Conservation (phyloP, 129 eudicot species). For the Solidago caesia region DNA sequence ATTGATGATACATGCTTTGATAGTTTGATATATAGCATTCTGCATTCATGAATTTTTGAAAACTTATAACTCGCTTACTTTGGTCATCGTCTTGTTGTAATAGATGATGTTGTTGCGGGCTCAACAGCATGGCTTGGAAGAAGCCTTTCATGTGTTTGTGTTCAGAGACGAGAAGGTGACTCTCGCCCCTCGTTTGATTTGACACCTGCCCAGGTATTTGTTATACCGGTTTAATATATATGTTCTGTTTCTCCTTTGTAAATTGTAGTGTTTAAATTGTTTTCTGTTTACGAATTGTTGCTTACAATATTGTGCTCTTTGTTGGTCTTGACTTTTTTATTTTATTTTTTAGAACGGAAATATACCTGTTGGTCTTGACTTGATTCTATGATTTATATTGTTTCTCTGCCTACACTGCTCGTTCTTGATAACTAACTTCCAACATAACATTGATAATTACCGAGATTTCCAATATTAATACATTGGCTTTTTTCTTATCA, state of each 20-base stretch:
- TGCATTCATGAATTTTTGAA: not conserved
- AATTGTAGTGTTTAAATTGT: conserved; percentile 2
- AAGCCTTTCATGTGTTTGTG: conserved; percentile 98
- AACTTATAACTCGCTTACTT: conserved; percentile 11
- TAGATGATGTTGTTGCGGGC: conserved; percentile 95
- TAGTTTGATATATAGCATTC: conserved; percentile 1
- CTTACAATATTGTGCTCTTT: not conserved
- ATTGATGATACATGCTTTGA: conserved; percentile 17
- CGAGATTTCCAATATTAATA: no score
- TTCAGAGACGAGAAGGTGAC: conserved; percentile 83
- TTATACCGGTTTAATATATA: not conserved
- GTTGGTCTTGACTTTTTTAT: conserved; percentile 15
- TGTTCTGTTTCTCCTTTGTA: conserved; percentile 14
- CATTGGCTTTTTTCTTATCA: no score
- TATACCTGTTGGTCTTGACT: conserved; percentile 16
- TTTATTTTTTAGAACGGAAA: no score
- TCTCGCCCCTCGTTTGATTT: conserved; percentile 92
- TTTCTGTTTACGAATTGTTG: not conserved
- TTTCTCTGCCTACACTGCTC: not conserved
- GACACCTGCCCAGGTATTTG: conserved; percentile 80
- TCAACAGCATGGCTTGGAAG: conserved; percentile 99
- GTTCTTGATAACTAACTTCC: conserved; percentile 10
- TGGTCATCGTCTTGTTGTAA: conserved; percentile 33
- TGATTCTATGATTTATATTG: not conserved
- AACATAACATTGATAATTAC: not conserved